These are phyloP conservation scores for Wickerhamomyces chaumierensis DNA, from an alignment of 805 yeast species.

Conservation along the genomic window DNA sequence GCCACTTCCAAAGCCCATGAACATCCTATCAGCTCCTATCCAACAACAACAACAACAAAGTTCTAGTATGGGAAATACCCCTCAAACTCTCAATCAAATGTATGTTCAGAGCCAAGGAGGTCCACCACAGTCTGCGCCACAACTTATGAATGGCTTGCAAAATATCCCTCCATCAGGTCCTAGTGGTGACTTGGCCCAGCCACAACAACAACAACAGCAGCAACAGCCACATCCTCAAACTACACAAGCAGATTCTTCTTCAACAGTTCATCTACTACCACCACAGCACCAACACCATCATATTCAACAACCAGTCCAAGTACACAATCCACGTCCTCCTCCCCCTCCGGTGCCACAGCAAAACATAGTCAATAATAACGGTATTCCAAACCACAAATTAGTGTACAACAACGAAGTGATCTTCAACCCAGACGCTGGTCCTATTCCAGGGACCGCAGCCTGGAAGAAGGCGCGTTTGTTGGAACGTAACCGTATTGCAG, in stretches of 20 bases:
- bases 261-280: not conserved
- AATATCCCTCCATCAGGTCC: too few relatives aligned
- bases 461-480: conserved; percentile 54
- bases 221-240: too few relatives aligned
- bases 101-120: too few relatives aligned
- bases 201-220: conserved; percentile 1
- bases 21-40: not conserved
- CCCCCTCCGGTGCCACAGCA: conserved; percentile 5
- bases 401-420: conserved; percentile 38
- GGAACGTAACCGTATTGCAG: conserved; percentile 58
- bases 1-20: conserved; percentile 15
- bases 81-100: too few relatives aligned
- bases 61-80: not conserved
- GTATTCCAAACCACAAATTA: conserved; percentile 32
- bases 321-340: too few relatives aligned
- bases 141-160: not conserved
- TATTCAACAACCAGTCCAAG: conserved; percentile 5
- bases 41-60: not conserved
- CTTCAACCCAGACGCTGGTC: conserved; percentile 38
- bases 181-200: not conserved
- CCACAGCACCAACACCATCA: conserved; percentile 2
- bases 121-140: conserved; percentile 1
- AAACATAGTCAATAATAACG: conserved; percentile 1
- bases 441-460: conserved; percentile 57
- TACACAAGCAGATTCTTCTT: too few relatives aligned